phyloP scores from a whole-genome alignment of 2,329 filamentous ascomycete species.

The Lasiodiplodia hormozganensis region DNA sequence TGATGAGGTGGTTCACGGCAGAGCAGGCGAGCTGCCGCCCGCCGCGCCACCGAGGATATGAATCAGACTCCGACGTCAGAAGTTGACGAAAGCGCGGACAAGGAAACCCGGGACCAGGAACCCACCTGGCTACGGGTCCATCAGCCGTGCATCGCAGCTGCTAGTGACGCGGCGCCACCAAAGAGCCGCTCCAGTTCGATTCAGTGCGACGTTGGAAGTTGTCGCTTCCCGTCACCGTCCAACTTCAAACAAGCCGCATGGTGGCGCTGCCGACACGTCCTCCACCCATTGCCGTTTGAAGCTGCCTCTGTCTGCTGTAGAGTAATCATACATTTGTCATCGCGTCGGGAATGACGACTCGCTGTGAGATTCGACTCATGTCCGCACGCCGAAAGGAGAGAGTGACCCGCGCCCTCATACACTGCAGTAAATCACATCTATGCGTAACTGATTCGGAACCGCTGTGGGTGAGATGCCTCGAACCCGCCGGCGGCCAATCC shows the following conservation, averaged over 20 bases:
- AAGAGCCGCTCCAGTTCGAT: constrained; percentile 4
- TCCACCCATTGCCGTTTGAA: constrained; percentile 10
- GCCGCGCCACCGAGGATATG: background rate
- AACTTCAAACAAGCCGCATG: background rate
- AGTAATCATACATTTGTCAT: constrained; percentile 18
- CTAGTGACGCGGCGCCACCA: constrained; percentile 18
- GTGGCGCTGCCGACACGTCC: constrained; percentile 11
- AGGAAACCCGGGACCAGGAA: background rate
- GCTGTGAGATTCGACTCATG: constrained; percentile 19
- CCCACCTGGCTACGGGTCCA: constrained; percentile 10
- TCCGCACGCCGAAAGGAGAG: constrained; percentile 10
- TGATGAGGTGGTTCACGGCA: background rate
- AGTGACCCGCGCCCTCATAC: background rate
- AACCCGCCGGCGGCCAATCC: background rate
- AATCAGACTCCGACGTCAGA: constrained; percentile 19
- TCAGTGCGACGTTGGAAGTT: constrained; percentile 24
- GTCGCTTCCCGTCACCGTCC: background rate
- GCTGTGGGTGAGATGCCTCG: background rate
- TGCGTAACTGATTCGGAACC: background rate
- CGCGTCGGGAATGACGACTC: constrained; percentile 11
- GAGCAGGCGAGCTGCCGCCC: background rate
- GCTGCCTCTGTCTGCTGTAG: constrained; percentile 1
- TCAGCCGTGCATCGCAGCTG: constrained; percentile 6
- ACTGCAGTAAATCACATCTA: background rate
- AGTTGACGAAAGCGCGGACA: constrained; percentile 1